These are phyloP conservation scores for Fomitopsis schrenkii DNA, from an alignment of 1,284 basidiomycete genomes.

Conservation along the genomic window DNA sequence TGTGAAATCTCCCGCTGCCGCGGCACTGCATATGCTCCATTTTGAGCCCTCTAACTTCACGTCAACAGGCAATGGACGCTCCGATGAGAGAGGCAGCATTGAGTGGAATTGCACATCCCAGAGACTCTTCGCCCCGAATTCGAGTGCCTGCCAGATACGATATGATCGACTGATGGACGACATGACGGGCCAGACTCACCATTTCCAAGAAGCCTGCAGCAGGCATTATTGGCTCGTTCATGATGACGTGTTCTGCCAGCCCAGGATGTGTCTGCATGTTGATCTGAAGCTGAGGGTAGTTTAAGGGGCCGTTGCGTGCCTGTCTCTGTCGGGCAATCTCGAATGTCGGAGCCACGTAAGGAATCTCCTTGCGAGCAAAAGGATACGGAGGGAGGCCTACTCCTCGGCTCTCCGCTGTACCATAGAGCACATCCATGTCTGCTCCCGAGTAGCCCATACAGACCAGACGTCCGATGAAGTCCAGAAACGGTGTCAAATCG, in stretches of 20 bases:
- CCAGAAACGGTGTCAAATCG: neutral
- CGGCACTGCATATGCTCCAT: constrained; percentile 24
- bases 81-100: constrained; percentile 23
- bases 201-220: constrained; percentile 41
- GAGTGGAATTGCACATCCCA: constrained; percentile 21
- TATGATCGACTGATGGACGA: neutral
- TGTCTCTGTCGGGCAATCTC: constrained; percentile 11
- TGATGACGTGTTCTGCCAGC: constrained; percentile 37
- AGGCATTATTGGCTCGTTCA: constrained; percentile 39
- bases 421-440: constrained; percentile 14
- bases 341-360: constrained; percentile 5
- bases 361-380: constrained; percentile 13
- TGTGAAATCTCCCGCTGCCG: neutral
- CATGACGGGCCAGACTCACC: constrained; percentile 18
- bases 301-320: constrained; percentile 31
- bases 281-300: constrained; percentile 28
- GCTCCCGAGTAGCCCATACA: constrained; percentile 10
- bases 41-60: constrained; percentile 23
- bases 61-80: constrained; percentile 24
- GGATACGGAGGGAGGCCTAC: constrained; percentile 11
- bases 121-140: constrained; percentile 20
- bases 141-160: constrained; percentile 7
- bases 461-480: constrained; percentile 10
- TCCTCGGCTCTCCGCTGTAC: neutral
- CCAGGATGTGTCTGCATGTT: constrained; percentile 32